Evolutionary conservation across 495 filamentous ascomycete species (phyloP), one percentile per base, ranked within the genome.

Genomic region (Schizothecium vesticola): DNA sequence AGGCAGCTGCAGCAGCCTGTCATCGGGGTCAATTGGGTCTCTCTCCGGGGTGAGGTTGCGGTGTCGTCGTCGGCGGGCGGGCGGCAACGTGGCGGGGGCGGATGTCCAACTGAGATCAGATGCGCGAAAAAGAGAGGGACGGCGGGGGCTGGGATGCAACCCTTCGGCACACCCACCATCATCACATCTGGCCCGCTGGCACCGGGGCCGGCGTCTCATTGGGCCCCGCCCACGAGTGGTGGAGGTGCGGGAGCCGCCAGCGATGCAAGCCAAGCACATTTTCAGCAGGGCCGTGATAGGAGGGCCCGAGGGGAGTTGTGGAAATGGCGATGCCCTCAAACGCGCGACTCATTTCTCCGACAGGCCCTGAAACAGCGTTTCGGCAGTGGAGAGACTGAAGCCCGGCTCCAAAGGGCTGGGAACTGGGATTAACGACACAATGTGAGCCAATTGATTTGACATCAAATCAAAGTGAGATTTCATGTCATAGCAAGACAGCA

Each of bases 201-300:
- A 51, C 43, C 43, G 60, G 60, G 28, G 60, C 19, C 60, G 62
- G 1, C 23, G 43, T 56, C 31, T 33, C 62, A n/a, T 25, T 64
- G 43, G 51, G n/a, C 10, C 25, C 24, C n/a, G n/a, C 63, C 43
- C 26, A 21, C 24, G 33, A 7, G 31, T 13, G 33, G 43, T 22
- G 59, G 22, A n/a, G 22, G 22, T 28, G 12, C 24, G 29, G 24
- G 64, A 26, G 64, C 22, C 51, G 29, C 57, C 25, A 33, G 3
- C 26, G 24, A 29, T 66, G 65, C 65, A 66, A 61, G 65, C 65
- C 65, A 66, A 66, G 65, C 65, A 61, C 56, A 61, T 9, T 4
- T 22, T 55, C 29, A 43, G 43, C 57, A 26, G n/a, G 57, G 23
- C 19, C 31, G n/a, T 66, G 65, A 66, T 66, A 60, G 65, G 65